Conservation (phyloP, 257 asterid genomes). For the Solanum sitiens region DNA sequence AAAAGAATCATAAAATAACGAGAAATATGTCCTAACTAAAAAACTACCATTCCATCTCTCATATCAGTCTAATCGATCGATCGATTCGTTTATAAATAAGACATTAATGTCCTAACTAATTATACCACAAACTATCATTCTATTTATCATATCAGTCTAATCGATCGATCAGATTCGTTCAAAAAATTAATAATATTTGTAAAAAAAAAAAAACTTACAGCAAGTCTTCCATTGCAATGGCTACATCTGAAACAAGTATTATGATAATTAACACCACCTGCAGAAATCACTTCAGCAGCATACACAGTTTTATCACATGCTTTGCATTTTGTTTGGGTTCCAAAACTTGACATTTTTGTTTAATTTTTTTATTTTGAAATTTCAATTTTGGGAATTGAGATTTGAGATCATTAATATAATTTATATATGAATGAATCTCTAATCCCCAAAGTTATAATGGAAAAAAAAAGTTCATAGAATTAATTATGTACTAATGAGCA, state of each 20-base stretch:
- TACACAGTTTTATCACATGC: slow-evolving; percentile 56
- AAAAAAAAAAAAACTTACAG: slow-evolving; percentile 10
- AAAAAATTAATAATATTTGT: not conserved
- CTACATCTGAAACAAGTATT: slow-evolving; percentile 54
- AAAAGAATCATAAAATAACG: not conserved
- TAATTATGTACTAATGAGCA: not conserved
- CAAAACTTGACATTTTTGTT: slow-evolving; percentile 4
- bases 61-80: too few relatives aligned
- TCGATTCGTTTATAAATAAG: too few relatives aligned
- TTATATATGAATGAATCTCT: not conserved
- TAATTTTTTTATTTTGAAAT: not conserved
- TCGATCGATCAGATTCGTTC: not conserved
- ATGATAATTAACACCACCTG: slow-evolving; percentile 48
- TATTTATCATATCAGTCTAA: not conserved
- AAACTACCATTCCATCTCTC: too few relatives aligned
- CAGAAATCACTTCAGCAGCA: slow-evolving; percentile 48
- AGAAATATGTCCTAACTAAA: not conserved
- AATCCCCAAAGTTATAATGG: not conserved
- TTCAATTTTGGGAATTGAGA: slow-evolving; percentile 12
- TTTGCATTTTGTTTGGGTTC: slow-evolving; percentile 37
- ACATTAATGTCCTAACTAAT: not conserved
- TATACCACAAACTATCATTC: not conserved
- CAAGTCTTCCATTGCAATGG: slow-evolving; percentile 49
- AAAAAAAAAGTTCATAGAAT: not conserved
- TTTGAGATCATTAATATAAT: not conserved